phyloP scores from a whole-genome alignment of 352 stramenopile genomes.

The Peronospora tabacina region DNA sequence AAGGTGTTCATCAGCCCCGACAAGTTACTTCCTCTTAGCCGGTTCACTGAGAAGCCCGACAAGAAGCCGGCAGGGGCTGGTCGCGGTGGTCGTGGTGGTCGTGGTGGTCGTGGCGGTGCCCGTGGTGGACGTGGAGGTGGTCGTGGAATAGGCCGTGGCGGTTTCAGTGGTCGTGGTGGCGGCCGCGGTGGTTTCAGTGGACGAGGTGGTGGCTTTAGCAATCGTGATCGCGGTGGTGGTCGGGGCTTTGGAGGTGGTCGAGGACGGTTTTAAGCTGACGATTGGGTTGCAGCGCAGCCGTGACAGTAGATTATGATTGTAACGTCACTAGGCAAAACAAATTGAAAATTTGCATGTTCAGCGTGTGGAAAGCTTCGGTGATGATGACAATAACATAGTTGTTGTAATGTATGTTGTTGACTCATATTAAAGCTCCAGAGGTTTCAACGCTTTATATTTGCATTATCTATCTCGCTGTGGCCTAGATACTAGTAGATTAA shows the following conservation, averaged over 20 bases:
- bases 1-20: conserved; percentile 96
- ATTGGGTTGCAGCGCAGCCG: conserved; percentile 19
- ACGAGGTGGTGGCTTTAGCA: conserved; percentile 17
- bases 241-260: conserved; percentile 21
- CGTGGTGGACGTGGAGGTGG: conserved; percentile 32
- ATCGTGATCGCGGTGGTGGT: conserved; percentile 22
- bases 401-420: no score
- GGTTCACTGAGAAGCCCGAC: conserved; percentile 92
- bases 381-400: no score
- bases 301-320: conserved; percentile 43
- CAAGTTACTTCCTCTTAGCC: conserved; percentile 92
- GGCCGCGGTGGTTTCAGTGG: conserved; percentile 30
- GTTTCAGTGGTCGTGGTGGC: conserved; percentile 37
- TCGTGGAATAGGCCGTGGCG: conserved; percentile 25
- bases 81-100: conserved; percentile 37
- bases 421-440: background rate
- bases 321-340: conserved; percentile 26
- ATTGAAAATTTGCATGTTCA: no score
- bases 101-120: conserved; percentile 34
- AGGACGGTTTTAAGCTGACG: conserved; percentile 25
- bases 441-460: conserved; percentile 19
- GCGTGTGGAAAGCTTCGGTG: no score
- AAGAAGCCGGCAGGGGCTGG: conserved; percentile 42
- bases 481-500: conserved; percentile 21
- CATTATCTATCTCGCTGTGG: conserved; percentile 3